Percentiles rank a stretch among this genome's conserved stretches.
Evolutionary conservation across 192 early-diverging fungal species (phyloP).

Genomic region (Coemansia sp.): DNA sequence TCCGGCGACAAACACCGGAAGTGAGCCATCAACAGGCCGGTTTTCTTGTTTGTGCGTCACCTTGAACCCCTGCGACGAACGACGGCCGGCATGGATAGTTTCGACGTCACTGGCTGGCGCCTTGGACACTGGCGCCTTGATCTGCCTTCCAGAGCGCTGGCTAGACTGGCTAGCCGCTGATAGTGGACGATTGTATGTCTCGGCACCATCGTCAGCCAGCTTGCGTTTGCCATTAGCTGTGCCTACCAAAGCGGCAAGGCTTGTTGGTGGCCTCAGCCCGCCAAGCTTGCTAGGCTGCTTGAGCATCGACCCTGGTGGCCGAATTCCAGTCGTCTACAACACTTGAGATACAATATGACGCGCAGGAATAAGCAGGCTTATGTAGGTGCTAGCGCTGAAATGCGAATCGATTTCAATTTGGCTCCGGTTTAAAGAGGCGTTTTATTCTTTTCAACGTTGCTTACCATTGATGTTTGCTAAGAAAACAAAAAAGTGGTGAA

Average conservation of each 20-base stretch:
- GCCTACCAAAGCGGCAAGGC: background rate
- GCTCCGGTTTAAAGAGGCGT: background rate
- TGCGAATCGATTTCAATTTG: background rate
- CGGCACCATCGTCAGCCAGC: constrained; percentile 5
- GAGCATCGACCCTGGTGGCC: constrained; percentile 35
- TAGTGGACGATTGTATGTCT: background rate
- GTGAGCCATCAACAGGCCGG: background rate
- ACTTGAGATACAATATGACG: background rate
- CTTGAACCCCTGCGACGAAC: constrained; percentile 44
- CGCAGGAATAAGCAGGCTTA: background rate
- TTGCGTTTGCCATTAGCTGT: constrained; percentile 25
- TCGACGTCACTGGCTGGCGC: background rate
- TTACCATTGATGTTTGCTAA: background rate
- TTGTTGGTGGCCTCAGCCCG: constrained; percentile 12
- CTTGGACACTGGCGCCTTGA: constrained; percentile 15
- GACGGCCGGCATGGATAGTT: constrained; percentile 32
- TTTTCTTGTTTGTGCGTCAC: constrained; percentile 29
- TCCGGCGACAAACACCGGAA: background rate
- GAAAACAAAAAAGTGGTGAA: background rate
- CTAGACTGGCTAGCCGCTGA: background rate
- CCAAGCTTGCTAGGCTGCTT: constrained; percentile 34
- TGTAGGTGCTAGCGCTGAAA: background rate
- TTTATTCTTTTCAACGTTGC: background rate
- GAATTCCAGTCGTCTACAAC: constrained; percentile 24
- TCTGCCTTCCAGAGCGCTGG: constrained; percentile 12